A percentile compares a stretch with the other conserved stretches of the same genome.
phyloP scores from a whole-genome alignment of 2,329 filamentous ascomycete genomes.

The Fusarium burgessii region DNA sequence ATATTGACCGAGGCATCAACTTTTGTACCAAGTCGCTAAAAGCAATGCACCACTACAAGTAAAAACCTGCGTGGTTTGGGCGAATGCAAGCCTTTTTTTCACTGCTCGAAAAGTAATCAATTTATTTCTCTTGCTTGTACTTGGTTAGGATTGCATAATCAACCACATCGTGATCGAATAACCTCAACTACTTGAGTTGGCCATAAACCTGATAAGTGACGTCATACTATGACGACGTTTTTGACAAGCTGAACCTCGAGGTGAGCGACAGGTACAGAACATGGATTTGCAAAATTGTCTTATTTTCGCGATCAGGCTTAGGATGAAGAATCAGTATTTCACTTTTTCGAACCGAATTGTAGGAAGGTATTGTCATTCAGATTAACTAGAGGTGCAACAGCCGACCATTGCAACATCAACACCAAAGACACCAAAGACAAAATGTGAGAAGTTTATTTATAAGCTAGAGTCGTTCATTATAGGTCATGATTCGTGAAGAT shows the following conservation, averaged over 20 bases:
- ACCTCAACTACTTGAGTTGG: background rate
- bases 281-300: slow-evolving; percentile 2
- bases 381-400: background rate
- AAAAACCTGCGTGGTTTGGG: background rate
- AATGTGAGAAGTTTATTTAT: background rate
- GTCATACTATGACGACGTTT: slow-evolving; percentile 28
- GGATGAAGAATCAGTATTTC: background rate
- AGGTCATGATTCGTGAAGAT: slow-evolving; percentile 46
- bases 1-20: background rate
- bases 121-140: background rate
- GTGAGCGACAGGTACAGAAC: slow-evolving; percentile 14
- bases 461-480: slow-evolving; percentile 28
- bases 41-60: background rate
- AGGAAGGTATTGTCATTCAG: background rate
- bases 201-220: slow-evolving; percentile 12
- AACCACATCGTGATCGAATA: background rate
- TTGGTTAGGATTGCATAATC: background rate
- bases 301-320: background rate
- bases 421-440: background rate
- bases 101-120: background rate
- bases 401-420: background rate
- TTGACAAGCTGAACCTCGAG: slow-evolving; percentile 4
- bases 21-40: background rate
- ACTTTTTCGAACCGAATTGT: background rate
- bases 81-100: background rate